These are phyloP conservation scores for Cymbopogon flexuosus DNA, from an alignment of 202 grass and related monocot genomes.

Conservation along the genomic window DNA sequence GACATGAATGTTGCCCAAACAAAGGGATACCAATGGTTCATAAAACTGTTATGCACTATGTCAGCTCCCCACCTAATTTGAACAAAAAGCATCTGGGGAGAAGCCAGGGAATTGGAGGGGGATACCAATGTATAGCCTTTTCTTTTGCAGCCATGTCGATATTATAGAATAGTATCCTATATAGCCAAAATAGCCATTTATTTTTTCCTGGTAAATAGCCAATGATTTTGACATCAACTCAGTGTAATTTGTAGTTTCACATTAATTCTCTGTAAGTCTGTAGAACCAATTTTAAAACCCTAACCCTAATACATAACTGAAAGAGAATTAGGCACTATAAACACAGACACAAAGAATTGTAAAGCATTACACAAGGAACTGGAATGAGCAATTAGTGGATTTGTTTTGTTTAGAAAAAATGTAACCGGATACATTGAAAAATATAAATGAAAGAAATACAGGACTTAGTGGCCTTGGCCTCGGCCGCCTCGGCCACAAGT, in stretches of 20 bases:
- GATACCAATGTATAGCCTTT: no score
- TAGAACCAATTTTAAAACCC: neutral
- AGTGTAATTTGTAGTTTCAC: neutral
- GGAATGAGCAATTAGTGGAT: neutral
- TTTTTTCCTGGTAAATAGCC: no score
- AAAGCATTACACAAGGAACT: neutral
- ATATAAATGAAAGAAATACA: neutral
- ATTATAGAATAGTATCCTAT: no score
- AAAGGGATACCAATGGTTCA: neutral
- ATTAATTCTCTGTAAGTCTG: neutral
- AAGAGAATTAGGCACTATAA: neutral
- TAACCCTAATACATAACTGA: neutral
- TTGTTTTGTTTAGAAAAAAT: neutral
- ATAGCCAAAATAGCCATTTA: neutral
- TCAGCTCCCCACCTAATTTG: neutral
- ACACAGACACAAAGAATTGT: neutral
- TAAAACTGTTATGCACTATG: neutral
- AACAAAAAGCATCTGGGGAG: neutral
- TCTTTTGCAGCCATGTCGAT: no score
- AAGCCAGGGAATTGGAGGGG: no score
- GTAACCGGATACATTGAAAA: neutral
- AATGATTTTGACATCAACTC: neutral
- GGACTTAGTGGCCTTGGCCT: neutral
- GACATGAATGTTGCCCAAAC: neutral
- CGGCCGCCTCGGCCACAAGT: neutral